phyloP scores from a whole-genome alignment of 805 yeast genomes.

The Wickerhamomyces alni region DNA sequence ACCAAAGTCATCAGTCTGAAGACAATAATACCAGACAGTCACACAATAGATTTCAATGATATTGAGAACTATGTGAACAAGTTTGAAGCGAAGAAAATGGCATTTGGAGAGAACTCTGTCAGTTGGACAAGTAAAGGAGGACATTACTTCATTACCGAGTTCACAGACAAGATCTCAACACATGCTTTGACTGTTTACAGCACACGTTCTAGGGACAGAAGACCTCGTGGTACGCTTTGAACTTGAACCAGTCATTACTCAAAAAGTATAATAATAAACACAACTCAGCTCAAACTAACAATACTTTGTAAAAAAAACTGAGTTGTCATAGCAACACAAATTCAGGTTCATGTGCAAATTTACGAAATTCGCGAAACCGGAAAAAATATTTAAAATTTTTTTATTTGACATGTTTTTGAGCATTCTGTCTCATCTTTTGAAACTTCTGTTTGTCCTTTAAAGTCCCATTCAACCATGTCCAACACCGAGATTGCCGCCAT shows the following conservation, averaged over 20 bases:
- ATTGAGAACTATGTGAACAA: conserved; percentile 55
- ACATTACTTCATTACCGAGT: conserved; percentile 65
- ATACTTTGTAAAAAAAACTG: no score
- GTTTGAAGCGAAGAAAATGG: conserved; percentile 54
- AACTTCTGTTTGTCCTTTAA: neutral
- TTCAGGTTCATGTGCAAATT: no score
- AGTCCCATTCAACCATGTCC: conserved; percentile 6
- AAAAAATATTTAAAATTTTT: no score
- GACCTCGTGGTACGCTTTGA: conserved; percentile 2
- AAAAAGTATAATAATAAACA: no score
- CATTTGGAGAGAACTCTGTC: conserved; percentile 66
- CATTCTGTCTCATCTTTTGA: no score
- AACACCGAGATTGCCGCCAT: conserved; percentile 16
- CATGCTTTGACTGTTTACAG: conserved; percentile 28
- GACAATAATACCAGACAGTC: conserved; percentile 73
- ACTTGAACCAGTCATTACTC: no score
- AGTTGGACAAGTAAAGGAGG: conserved; percentile 86
- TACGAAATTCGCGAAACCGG: no score
- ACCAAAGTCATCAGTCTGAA: conserved; percentile 74
- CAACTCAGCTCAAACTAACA: no score
- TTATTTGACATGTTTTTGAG: no score
- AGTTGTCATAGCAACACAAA: no score
- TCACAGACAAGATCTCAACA: conserved; percentile 16
- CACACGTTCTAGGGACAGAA: conserved; percentile 19
- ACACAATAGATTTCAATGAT: conserved; percentile 49